Conservation (phyloP, 441 rosid genomes). For the Theobroma grandiflorum region DNA sequence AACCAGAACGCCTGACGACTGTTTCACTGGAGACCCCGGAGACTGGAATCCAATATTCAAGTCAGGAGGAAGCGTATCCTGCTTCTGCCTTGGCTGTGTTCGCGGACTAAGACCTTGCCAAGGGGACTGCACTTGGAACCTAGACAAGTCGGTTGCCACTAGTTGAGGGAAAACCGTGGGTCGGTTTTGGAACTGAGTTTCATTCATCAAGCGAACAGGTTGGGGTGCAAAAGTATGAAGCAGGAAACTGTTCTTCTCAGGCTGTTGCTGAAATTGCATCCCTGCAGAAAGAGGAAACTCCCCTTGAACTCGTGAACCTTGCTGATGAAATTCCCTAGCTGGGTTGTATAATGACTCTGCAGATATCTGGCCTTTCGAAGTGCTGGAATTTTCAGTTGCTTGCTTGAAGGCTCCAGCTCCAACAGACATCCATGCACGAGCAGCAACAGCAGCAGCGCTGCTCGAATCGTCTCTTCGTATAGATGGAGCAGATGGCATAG, state of each 20-base stretch:
- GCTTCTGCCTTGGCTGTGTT: slow-evolving; percentile 64
- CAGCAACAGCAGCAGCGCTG: slow-evolving; percentile 78
- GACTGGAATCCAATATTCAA: slow-evolving; percentile 89
- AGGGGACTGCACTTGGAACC: slow-evolving; percentile 67
- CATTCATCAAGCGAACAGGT: slow-evolving; percentile 48
- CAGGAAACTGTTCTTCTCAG: slow-evolving; percentile 58
- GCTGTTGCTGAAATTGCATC: slow-evolving; percentile 58
- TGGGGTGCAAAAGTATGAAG: slow-evolving; percentile 65
- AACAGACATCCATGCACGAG: slow-evolving; percentile 91
- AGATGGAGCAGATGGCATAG: slow-evolving; percentile 46
- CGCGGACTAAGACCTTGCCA: slow-evolving; percentile 70
- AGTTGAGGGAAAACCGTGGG: slow-evolving; percentile 65
- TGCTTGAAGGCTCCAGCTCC: slow-evolving; percentile 76
- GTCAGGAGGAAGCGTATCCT: slow-evolving; percentile 83
- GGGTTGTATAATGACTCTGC: slow-evolving; percentile 74
- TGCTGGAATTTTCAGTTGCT: slow-evolving; percentile 46
- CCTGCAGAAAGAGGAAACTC: slow-evolving; percentile 58
- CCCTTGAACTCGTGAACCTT: slow-evolving; percentile 44
- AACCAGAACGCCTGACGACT: slow-evolving; percentile 67
- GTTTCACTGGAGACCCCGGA: slow-evolving; percentile 82
- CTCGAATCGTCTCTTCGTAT: slow-evolving; percentile 61
- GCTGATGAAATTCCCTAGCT: slow-evolving; percentile 62
- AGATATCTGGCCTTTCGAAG: slow-evolving; percentile 63
- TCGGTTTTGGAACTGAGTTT: slow-evolving; percentile 58
- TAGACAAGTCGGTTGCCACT: slow-evolving; percentile 59